Base-by-base conservation (phyloP, 202 grass and related monocot species). In the Setaria viridis region DNA sequence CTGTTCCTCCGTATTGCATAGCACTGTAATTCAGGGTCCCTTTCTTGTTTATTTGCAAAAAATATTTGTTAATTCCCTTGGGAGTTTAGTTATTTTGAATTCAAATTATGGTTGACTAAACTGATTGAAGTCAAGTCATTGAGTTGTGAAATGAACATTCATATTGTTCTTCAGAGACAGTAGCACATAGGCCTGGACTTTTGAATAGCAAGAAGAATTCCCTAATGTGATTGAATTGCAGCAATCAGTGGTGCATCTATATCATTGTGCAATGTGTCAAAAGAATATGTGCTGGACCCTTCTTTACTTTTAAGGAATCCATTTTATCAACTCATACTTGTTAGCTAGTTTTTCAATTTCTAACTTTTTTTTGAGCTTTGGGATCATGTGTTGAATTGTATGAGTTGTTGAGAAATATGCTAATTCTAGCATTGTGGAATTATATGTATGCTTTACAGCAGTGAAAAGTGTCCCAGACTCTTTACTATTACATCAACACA, bases 1-100 rank as follows among this genome's bases (percentile, higher is more conserved):
- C 12, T 53, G 7, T 59, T 48, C 43, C 19, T 72, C 19, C 10
- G 7, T 75, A 75, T 76, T 87, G 16, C 70, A 65, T 55, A 72
- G 13, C 42, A n/a, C 39, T 41, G 11, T 20, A 48, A 37, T 83
- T 64, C 15, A 69, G 19, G 34, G 7, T 1, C 16, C 1, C 0
- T 39, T 37, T 64, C 14, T 63, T 84, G 9, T 37, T 17, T 33
- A 46, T 70, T 57, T 43, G 55, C 45, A 3, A 19, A 55, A 50
- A 11, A 32, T 30, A 42, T 42, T 35, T 19, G 49, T 35, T 9
- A 67, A 49, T 81, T 43, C 0, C 25, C n/a, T 62, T 47, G 9
- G 1, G 0, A 4, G 3, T 62, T 62, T 37, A 15, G 30, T 68
- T 70, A 71, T 48, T 20, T 19, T 80, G 32, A 62, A 83, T 35